Evolutionary conservation across 306 rosid genomes (phyloP).

Genomic region (Sophora flavescens): DNA sequence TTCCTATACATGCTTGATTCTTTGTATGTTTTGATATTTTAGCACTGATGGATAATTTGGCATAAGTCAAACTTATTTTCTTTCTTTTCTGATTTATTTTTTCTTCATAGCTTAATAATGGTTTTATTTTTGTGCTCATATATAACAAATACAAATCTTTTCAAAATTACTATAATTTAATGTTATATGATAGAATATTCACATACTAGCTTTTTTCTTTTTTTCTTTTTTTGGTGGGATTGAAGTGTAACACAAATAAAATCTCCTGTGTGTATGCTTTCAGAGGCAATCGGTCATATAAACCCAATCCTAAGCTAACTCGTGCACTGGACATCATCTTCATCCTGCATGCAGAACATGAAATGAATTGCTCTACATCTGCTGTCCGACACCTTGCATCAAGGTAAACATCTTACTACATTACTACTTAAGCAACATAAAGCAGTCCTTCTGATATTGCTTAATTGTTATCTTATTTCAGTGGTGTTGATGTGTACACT

Average conservation of each 20-base stretch:
- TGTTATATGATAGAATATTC: slow-evolving; percentile 21
- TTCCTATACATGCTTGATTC: slow-evolving; percentile 96
- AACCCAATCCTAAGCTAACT: slow-evolving; percentile 82
- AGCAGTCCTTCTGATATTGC: slow-evolving; percentile 15
- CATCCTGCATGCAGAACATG: slow-evolving; percentile 93
- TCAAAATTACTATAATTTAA: slow-evolving; percentile 3
- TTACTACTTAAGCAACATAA: slow-evolving; percentile 11
- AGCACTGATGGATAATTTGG: slow-evolving; percentile 5
- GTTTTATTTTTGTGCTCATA: background rate
- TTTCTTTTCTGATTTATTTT: background rate
- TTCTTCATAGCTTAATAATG: slow-evolving; percentile 13
- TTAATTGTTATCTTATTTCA: slow-evolving; percentile 40
- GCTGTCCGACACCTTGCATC: slow-evolving; percentile 92
- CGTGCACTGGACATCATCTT: slow-evolving; percentile 83
- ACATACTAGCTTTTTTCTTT: background rate
- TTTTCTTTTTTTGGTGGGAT: background rate
- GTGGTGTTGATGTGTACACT: slow-evolving; percentile 94
- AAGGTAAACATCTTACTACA: slow-evolving; percentile 60
- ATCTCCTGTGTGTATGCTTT: slow-evolving; percentile 40
- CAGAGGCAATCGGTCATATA: slow-evolving; percentile 83
- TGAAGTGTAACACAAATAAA: background rate
- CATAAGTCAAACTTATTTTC: background rate
- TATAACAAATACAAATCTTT: slow-evolving; percentile 13
- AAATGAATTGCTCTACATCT: slow-evolving; percentile 96
- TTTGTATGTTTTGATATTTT: slow-evolving; percentile 60